phyloP scores from a whole-genome alignment of 2,329 filamentous ascomycete species.

The Penicillium sp. region DNA sequence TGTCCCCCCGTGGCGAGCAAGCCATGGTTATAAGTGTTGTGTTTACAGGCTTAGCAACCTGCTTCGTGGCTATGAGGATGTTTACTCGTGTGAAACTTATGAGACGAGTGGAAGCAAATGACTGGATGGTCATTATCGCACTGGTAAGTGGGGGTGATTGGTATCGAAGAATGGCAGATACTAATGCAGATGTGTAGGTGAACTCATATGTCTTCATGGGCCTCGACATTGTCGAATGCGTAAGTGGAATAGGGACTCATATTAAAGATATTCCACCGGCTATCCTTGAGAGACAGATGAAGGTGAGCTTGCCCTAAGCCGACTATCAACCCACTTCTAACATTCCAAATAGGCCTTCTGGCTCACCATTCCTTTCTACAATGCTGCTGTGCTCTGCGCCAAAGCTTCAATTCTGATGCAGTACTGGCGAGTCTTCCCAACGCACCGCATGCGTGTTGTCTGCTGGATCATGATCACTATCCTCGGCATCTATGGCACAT shows the following conservation, averaged over 20 bases:
- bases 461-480: conserved; percentile 40
- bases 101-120: conserved; percentile 35
- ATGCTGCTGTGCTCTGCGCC: conserved; percentile 39
- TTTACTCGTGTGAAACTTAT: conserved; percentile 34
- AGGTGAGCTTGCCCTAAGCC: conserved; percentile 19
- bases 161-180: background rate
- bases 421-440: conserved; percentile 48
- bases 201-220: conserved; percentile 37
- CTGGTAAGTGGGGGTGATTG: conserved; percentile 23
- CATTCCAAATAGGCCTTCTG: conserved; percentile 33
- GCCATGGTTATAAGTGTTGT: conserved; percentile 31
- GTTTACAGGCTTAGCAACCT: conserved; percentile 32
- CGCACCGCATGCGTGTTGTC: conserved; percentile 32
- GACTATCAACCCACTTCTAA: background rate
- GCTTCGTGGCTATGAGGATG: conserved; percentile 31
- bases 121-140: conserved; percentile 38
- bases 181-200: conserved; percentile 17
- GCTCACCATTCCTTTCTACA: conserved; percentile 41
- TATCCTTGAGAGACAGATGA: conserved; percentile 34
- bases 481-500: conserved; percentile 36
- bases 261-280: conserved; percentile 29
- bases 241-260: conserved; percentile 39
- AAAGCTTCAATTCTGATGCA: conserved; percentile 51
- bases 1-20: conserved; percentile 28
- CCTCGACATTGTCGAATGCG: conserved; percentile 34